phyloP scores from a whole-genome alignment of 2,329 filamentous ascomycete species.

The Colletotrichum tamarilloi region DNA sequence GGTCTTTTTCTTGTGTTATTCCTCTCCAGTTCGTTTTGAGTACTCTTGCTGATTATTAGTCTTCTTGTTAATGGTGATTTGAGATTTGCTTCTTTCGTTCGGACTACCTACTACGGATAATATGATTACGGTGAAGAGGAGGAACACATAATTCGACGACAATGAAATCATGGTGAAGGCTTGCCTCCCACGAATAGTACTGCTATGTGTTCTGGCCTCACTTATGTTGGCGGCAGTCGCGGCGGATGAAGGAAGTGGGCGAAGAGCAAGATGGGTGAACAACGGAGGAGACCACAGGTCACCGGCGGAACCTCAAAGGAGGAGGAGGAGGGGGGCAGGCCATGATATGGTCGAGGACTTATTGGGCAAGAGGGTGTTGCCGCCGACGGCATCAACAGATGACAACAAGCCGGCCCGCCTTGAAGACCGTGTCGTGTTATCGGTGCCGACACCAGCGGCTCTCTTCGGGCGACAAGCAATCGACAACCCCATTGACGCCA shows the following conservation, averaged over 20 bases:
- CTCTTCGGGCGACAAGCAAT: constrained; percentile 24
- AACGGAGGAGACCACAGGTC: constrained; percentile 1
- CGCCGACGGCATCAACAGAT: constrained; percentile 24
- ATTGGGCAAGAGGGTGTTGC: constrained; percentile 2
- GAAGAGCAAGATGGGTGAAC: constrained; percentile 15
- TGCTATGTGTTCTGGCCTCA: constrained; percentile 11
- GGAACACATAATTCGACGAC: constrained; percentile 19
- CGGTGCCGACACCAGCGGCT: constrained; percentile 25
- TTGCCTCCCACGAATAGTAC: constrained; percentile 30
- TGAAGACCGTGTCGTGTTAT: constrained; percentile 29
- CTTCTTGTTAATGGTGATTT: not conserved
- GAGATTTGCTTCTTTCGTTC: not conserved
- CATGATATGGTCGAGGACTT: not conserved
- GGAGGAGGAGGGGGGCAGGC: not conserved
- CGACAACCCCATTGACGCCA: constrained; percentile 27
- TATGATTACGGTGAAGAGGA: constrained; percentile 16
- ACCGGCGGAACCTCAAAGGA: constrained; percentile 16
- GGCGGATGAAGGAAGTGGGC: constrained; percentile 4
- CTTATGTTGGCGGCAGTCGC: constrained; percentile 2
- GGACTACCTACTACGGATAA: not conserved
- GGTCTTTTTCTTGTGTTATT: constrained; percentile 1
- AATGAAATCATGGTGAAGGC: constrained; percentile 35
- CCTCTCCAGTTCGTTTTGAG: not conserved
- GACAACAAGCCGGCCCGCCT: constrained; percentile 17
- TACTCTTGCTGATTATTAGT: not conserved